phyloP scores from a whole-genome alignment of 768 basidiomycete species.

The Boletus barrowsii region DNA sequence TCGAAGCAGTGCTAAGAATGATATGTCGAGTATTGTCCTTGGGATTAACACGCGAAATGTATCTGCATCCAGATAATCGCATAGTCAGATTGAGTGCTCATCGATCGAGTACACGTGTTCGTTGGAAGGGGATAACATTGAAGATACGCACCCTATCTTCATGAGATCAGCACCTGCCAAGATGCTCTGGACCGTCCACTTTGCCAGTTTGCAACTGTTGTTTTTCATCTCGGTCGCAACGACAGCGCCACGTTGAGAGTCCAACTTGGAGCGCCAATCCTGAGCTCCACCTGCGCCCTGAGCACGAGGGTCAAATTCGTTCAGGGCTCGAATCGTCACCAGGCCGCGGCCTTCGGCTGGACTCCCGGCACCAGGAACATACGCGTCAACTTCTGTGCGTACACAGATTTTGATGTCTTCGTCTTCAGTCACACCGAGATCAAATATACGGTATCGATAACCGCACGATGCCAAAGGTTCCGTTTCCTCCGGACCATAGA shows the following conservation, averaged over 20 bases:
- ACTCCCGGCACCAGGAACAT: constrained; percentile 57
- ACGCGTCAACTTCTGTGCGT: constrained; percentile 96
- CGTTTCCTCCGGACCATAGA: constrained; percentile 90
- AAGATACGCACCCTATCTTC: constrained; percentile 84
- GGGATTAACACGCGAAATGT: constrained; percentile 91
- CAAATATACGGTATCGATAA: constrained; percentile 94
- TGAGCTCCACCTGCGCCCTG: constrained; percentile 91
- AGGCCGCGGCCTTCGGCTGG: constrained; percentile 70
- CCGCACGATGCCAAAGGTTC: constrained; percentile 95
- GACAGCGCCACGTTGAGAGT: constrained; percentile 94
- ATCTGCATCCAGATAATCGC: constrained; percentile 46
- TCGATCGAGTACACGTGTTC: background rate
- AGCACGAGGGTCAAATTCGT: constrained; percentile 92
- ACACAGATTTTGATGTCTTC: constrained; percentile 91
- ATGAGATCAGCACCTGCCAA: constrained; percentile 93
- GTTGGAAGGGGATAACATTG: background rate
- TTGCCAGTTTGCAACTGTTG: constrained; percentile 95
- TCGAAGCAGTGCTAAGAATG: constrained; percentile 90
- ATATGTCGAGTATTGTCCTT: constrained; percentile 95
- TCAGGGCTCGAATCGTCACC: constrained; percentile 90
- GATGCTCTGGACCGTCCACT: constrained; percentile 95
- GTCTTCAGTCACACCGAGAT: constrained; percentile 85
- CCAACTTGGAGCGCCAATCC: constrained; percentile 98
- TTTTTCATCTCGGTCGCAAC: constrained; percentile 99
- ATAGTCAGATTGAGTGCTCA: constrained; percentile 6